phyloP scores from a whole-genome alignment of 2,329 filamentous ascomycete species.

The Plectosphaerella cucumerina region DNA sequence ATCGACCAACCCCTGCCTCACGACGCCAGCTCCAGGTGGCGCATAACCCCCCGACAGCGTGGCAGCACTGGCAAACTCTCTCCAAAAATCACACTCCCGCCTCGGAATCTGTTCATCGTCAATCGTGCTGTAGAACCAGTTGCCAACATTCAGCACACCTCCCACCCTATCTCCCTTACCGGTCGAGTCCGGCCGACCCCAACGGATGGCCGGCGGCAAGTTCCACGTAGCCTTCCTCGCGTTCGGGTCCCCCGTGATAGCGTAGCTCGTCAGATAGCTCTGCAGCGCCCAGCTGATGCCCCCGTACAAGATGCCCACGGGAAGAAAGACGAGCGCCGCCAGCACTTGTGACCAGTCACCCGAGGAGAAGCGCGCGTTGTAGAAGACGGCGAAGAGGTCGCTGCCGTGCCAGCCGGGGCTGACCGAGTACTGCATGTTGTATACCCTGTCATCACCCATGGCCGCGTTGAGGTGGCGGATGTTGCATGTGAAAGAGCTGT shows the following conservation, averaged over 20 bases:
- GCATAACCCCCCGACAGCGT: neutral
- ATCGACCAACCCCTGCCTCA: neutral
- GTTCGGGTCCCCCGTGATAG: constrained; percentile 35
- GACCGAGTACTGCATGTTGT: constrained; percentile 35
- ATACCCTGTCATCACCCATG: constrained; percentile 27
- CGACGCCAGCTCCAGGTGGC: neutral
- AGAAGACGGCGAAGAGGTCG: constrained; percentile 37
- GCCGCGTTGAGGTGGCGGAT: constrained; percentile 31
- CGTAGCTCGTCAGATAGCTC: constrained; percentile 34
- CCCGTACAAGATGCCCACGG: constrained; percentile 23
- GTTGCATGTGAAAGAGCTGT: constrained; percentile 32
- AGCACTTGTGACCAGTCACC: constrained; percentile 19
- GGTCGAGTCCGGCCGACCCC: constrained; percentile 22
- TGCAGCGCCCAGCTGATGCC: constrained; percentile 32
- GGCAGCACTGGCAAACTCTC: neutral
- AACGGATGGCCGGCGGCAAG: constrained; percentile 28
- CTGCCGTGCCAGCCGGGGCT: constrained; percentile 32
- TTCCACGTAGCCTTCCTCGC: constrained; percentile 21
- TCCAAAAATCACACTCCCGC: constrained; percentile 29
- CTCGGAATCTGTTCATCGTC: constrained; percentile 22
- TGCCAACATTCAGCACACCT: constrained; percentile 27
- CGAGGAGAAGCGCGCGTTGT: constrained; percentile 24
- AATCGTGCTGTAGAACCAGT: constrained; percentile 23
- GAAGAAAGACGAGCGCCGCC: constrained; percentile 20
- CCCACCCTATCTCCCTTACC: constrained; percentile 17